These are phyloP conservation scores for Colletotrichum abscissum DNA, from an alignment of 2,329 filamentous ascomycete genomes.

Conservation along the genomic window DNA sequence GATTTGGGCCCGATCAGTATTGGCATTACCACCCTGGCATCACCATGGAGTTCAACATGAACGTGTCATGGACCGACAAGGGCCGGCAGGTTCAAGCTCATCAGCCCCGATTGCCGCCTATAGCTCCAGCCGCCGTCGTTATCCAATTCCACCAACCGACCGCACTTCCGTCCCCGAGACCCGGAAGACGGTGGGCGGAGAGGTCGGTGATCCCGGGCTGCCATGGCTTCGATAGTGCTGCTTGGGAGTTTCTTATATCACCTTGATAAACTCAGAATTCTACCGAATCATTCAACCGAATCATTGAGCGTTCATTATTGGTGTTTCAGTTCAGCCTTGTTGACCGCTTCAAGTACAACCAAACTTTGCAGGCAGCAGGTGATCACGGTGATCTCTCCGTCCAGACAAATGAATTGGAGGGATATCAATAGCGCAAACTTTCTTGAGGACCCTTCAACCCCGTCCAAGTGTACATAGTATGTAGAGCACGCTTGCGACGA, in stretches of 20 bases:
- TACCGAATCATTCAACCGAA: background rate
- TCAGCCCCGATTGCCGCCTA: background rate
- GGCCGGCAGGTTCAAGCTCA: background rate
- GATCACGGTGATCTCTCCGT: slow-evolving; percentile 33
- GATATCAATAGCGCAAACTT: slow-evolving; percentile 34
- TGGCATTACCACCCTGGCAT: slow-evolving; percentile 11
- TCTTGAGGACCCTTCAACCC: slow-evolving; percentile 19
- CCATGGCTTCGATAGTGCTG: background rate
- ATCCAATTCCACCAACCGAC: slow-evolving; percentile 2
- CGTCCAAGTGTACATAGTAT: background rate
- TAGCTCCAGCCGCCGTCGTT: background rate
- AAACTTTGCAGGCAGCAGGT: slow-evolving; percentile 26
- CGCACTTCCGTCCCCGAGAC: slow-evolving; percentile 10
- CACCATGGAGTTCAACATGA: slow-evolving; percentile 6
- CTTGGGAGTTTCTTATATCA: slow-evolving; percentile 22
- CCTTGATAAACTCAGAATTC: slow-evolving; percentile 19
- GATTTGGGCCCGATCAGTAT: slow-evolving; percentile 15
- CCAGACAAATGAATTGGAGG: slow-evolving; percentile 12
- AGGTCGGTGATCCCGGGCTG: background rate
- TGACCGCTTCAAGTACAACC: slow-evolving; percentile 21
- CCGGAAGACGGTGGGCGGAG: background rate
- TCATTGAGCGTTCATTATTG: slow-evolving; percentile 7
- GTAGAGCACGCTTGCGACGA: slow-evolving; percentile 2
- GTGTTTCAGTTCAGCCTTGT: slow-evolving; percentile 33
- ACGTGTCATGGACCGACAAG: background rate